Evolutionary conservation across 805 yeast species (phyloP), one percentile per base, ranked within the genome.

Genomic region (Millerozyma acaciae): DNA sequence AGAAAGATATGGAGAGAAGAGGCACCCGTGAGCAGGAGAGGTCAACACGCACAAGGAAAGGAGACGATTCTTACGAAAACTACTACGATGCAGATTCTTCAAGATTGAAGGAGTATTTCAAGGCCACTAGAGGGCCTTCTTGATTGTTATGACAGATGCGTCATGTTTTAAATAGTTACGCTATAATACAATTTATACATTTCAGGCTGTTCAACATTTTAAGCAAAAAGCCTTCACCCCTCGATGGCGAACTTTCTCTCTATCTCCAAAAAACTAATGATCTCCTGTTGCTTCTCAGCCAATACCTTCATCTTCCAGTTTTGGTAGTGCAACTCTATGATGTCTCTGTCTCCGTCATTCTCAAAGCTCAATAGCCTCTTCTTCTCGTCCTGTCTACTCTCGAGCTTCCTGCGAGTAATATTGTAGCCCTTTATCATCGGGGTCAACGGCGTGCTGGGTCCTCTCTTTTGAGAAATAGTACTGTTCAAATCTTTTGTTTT

Each of bases 1-100:
- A 59, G 16, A 54, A 60, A 2, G 86, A 80, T 46, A 67, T 72
- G 44, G 56, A 48, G 32, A 60, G 54, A 40, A 65, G 85, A 38
- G 90, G 84, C 17, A 65, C 64, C 18, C 64, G 80, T 40, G 73
- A 62, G 5, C 76, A 73, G 14, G 68, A 65, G 28, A 53, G 55
- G 46, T 30, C 34, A 14, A 48, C 67, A 51, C 48, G 62, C 55
- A 44, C 52, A 44, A 21, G 68, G 68, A 48, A 74, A 69, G 35
- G 70, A 53, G 43, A 69, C 60, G 36, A 55, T 41, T 40, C 59
- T 45, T 60, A 52, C 55, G 52, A 70, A 33, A 38, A 51, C 33
- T 41, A 63, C 49, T 53, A 73, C 44, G 78, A 73, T 43, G 77
- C 67, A 16, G 60, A 58, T 14, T 69, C 60, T 14, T 52, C 57